Base-by-base conservation (phyloP, 352 stramenopile genomes). In the Phytophthora hibernalis region DNA sequence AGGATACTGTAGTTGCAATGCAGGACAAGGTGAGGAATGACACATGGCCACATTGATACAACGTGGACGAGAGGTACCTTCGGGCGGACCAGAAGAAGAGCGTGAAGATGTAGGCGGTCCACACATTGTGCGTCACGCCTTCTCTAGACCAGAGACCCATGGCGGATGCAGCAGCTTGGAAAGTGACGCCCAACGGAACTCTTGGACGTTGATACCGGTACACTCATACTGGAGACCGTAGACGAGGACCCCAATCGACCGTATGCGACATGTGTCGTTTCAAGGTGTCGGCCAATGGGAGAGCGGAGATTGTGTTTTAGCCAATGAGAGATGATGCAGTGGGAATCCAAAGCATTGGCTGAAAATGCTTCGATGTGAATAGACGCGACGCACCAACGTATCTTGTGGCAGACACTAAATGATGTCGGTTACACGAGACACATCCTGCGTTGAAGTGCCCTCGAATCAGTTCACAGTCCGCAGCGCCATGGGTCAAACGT, bases 1-100 rank as follows among this genome's bases (percentile, higher is more conserved):
- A 93, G 60, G 47, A 93, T 93, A 42, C 80, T 89, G 48, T 22
- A 62, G 21, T 3, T 24, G 18, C 15, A 5, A 54, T 38, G 31
- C 18, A 13, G 18, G 12, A 20, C n/a, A 26, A 31, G 16, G 26
- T 37, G 20, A 54, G 38, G 1, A 30, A 47, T 56, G 18, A 56
- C 4, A 57, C 45, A 56, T 42, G 42, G 18, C 30, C 4, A 30
- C 11, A 61, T 54, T 47, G 38, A 22, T 30, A 30, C 40, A 51
- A 13, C 57, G 26, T 9, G 13, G 6, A 38, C 33, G 10, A 20
- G 30, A 33, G 35, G 15, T 58, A 84, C 76, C 77, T 87, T 56
- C 81, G 74, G 28, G 81, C 79, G 4, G 83, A 83, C 83, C 83
- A 92, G 50, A 85, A 87, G 78, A 92, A 92, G 62, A 92, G 79